Percentiles rank a stretch among this genome's conserved stretches.
Conservation (phyloP, 164 flowering plant genomes). For the Amborella trichopoda region DNA sequence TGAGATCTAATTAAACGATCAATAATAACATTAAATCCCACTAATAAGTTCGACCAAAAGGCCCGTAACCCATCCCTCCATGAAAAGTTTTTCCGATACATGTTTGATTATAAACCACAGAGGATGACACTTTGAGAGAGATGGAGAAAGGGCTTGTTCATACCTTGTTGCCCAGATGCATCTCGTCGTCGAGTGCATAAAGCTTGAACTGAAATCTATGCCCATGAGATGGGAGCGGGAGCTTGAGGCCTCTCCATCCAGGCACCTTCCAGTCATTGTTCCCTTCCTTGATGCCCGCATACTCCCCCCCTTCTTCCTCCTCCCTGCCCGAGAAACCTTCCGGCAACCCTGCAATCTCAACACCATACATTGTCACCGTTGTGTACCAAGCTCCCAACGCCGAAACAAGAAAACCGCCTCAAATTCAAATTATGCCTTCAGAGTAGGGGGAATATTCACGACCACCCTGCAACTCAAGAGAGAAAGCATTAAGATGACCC, state of each 20-base stretch:
- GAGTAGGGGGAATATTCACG: constrained; percentile 47
- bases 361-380: too few species aligned
- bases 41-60: too few species aligned
- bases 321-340: constrained; percentile 71
- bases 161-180: constrained; percentile 68
- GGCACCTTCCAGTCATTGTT: constrained; percentile 55
- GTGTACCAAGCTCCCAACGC: too few species aligned
- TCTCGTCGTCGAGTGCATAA: constrained; percentile 52
- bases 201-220: constrained; percentile 69
- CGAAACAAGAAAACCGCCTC: too few species aligned
- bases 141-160: too few species aligned
- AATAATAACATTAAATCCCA: not conserved
- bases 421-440: constrained; percentile 36
- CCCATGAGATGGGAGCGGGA: constrained; percentile 35
- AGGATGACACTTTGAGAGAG: not conserved
- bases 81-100: not conserved
- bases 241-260: constrained; percentile 61
- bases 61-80: not conserved
- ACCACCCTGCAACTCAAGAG: constrained; percentile 30
- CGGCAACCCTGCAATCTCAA: constrained; percentile 19
- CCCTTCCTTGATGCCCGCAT: constrained; percentile 54
- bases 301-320: constrained; percentile 43
- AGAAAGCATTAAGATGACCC: not conserved
- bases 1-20: not conserved
- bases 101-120: not conserved